A percentile compares a stretch with the other conserved stretches of the same genome.
phyloP scores from a whole-genome alignment of 2,329 filamentous ascomycete genomes.

The Aspergillus sp. region DNA sequence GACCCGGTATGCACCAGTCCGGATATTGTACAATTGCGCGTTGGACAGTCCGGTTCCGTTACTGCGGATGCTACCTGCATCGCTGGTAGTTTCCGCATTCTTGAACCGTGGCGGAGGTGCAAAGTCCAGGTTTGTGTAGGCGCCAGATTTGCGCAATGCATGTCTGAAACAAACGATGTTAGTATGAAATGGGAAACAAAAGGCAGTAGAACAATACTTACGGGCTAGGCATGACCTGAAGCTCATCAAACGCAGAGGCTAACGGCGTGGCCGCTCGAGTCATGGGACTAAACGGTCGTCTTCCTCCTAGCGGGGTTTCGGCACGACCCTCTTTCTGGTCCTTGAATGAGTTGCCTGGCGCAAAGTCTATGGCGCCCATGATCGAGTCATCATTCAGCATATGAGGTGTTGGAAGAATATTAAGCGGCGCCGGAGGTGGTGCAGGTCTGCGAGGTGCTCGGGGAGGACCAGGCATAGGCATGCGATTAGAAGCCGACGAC shows the following conservation, averaged over 20 bases:
- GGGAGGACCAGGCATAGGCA: conserved; percentile 30
- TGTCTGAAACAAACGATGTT: conserved; percentile 28
- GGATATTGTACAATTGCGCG: conserved; percentile 62
- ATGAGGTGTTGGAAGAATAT: conserved; percentile 74
- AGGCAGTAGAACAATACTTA: conserved; percentile 48
- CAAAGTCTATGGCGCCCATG: conserved; percentile 69
- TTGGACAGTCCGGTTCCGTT: conserved; percentile 73
- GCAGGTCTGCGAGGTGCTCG: conserved; percentile 50
- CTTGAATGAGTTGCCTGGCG: conserved; percentile 62
- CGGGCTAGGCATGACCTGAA: conserved; percentile 80
- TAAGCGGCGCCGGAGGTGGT: conserved; percentile 67
- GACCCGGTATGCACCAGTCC: conserved; percentile 76
- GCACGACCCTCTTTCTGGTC: conserved; percentile 64
- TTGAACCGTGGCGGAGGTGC: conserved; percentile 44
- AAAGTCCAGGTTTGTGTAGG: conserved; percentile 44
- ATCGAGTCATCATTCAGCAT: conserved; percentile 80
- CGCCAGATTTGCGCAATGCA: conserved; percentile 43
- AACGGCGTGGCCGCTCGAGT: conserved; percentile 72
- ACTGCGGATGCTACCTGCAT: conserved; percentile 51
- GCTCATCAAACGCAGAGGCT: conserved; percentile 77
- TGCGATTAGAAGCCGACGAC: conserved; percentile 54
- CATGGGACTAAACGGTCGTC: conserved; percentile 65
- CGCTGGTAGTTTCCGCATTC: conserved; percentile 36
- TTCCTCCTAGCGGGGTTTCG: conserved; percentile 52
- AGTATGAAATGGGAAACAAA: conserved; percentile 5